These are phyloP conservation scores for Zea luxurians DNA, from an alignment of 176 grass and related monocot species.

Conservation along the genomic window DNA sequence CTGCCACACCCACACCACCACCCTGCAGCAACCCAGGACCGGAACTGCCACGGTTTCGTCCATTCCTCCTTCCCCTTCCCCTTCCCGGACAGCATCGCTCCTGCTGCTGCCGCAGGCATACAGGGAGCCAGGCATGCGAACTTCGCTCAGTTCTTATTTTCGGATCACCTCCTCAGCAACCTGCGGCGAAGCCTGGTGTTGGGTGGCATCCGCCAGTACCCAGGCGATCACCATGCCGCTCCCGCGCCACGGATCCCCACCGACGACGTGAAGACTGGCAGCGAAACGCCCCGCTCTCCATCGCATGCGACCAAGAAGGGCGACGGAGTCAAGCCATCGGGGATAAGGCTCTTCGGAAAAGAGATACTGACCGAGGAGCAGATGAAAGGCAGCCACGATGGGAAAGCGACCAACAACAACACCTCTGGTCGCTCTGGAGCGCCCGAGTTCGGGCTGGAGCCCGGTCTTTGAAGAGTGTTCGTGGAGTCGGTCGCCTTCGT, in stretches of 20 bases:
- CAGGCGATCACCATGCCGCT: conserved; percentile 3
- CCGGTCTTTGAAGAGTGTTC: conserved; percentile 84
- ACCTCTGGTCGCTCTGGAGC: conserved; percentile 55
- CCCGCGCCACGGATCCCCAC: conserved; percentile 37
- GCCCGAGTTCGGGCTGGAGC: conserved; percentile 26
- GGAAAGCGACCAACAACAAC: conserved; percentile 44
- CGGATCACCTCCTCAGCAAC: conserved; percentile 64
- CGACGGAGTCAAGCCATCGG: conserved; percentile 37
- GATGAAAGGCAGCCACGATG: conserved; percentile 47
- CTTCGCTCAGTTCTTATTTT: conserved; percentile 50
- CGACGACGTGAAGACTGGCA: conserved; percentile 31
- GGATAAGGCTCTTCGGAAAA: conserved; percentile 71
- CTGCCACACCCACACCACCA: background rate
- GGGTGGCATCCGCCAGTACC: conserved; percentile 15
- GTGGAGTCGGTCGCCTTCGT: conserved; percentile 68
- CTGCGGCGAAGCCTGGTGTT: conserved; percentile 47
- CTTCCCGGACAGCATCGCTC: conserved; percentile 40
- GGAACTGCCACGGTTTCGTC: conserved; percentile 13
- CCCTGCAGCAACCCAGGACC: background rate
- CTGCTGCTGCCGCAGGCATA: conserved; percentile 70
- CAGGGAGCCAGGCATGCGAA: conserved; percentile 98
- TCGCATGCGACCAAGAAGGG: conserved; percentile 36
- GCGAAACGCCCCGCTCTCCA: conserved; percentile 2
- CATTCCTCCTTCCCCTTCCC: conserved; percentile 50
- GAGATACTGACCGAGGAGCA: conserved; percentile 76